Base-by-base conservation (phyloP, 2,329 filamentous ascomycete species). In the Trichophyton verrucosum region DNA sequence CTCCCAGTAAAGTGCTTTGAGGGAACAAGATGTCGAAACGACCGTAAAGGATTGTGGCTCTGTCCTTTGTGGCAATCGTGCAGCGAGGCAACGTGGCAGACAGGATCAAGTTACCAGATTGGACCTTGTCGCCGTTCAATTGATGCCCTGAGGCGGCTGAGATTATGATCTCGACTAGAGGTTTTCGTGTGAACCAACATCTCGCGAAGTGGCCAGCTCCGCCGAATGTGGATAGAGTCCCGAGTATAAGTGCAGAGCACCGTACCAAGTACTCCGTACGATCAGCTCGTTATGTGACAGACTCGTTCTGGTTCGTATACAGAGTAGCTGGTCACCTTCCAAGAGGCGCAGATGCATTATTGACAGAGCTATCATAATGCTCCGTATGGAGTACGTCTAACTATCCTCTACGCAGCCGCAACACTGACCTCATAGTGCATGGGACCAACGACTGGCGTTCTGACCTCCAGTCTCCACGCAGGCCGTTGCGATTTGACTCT, bases 371-470 rank as follows among this genome's bases (percentile, higher is more conserved):
- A n/a, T 15, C n/a, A 44, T 44, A 44, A 47, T 22, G 20, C 44
- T 47, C 44, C 44, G 44, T 51, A 51, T 30, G 17, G 33, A 20
- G 17, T 51, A 51, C 51, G 17, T 55, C 51, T 36, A 17, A 27
- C 30, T 27, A 55, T 36, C 51, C 9, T 13, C 33, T 2, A 55
- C 33, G n/a, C 51, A 55, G 30, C 51, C 51, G 30, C 51, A 55
- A 55, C 13, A 55, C 51, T 55, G 51, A 55, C 51, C 51, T 55
- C 51, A 55, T 55, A 27, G 33, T 36, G 51, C 51, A 55, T 55
- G 51, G 27, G 13, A 36, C 51, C 51, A 55, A 36, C 51, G 30
- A 55, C 24, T 27, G 30, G 24, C 9, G 51, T 55, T 55, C 51
- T 55, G 51, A 55, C 51, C 51, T 36, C 24, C 5, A 30, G 24